Evolutionary conservation across 2,329 filamentous ascomycete genomes (phyloP).

Genomic region (Corniculantispora saksenae): DNA sequence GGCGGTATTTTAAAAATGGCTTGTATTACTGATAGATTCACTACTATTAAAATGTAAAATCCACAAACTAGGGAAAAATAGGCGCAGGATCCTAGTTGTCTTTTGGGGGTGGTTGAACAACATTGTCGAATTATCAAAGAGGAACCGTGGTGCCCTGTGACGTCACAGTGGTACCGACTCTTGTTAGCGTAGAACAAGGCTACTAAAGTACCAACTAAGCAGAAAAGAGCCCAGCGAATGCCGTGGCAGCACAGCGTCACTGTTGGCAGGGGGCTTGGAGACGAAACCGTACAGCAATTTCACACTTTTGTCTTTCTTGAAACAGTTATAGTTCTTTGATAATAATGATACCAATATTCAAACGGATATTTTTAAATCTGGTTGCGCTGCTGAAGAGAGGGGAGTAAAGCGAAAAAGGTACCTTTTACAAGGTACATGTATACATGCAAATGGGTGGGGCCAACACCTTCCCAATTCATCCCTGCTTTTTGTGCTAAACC

Average conservation of each 20-base stretch:
- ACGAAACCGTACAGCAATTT: too few relatives aligned
- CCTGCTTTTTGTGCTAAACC: not conserved
- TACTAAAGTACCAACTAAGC: not conserved
- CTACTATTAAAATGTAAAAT: not conserved
- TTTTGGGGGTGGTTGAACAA: not conserved
- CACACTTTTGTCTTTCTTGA: too few relatives aligned
- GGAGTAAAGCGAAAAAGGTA: too few relatives aligned
- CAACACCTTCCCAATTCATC: not conserved
- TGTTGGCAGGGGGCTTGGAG: too few relatives aligned
- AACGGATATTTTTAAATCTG: too few relatives aligned
- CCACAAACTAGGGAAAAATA: not conserved
- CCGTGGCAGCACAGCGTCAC: not conserved
- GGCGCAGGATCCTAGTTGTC: not conserved
- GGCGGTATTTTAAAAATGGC: too few relatives aligned
- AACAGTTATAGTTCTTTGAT: too few relatives aligned
- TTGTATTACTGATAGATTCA: too few relatives aligned
- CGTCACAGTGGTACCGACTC: conserved; percentile 1
- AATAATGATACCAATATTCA: too few relatives aligned
- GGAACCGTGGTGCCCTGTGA: conserved; percentile 1
- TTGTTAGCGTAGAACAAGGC: not conserved
- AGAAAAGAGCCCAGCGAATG: too few relatives aligned
- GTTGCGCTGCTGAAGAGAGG: too few relatives aligned
- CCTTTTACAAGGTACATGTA: not conserved
- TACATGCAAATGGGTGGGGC: not conserved
- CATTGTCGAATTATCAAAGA: not conserved